Percentiles rank a stretch among this genome's conserved stretches.
These are phyloP conservation scores for Nakaseomyces sp. DNA, from an alignment of 1,139 yeast genomes.

Conservation along the genomic window DNA sequence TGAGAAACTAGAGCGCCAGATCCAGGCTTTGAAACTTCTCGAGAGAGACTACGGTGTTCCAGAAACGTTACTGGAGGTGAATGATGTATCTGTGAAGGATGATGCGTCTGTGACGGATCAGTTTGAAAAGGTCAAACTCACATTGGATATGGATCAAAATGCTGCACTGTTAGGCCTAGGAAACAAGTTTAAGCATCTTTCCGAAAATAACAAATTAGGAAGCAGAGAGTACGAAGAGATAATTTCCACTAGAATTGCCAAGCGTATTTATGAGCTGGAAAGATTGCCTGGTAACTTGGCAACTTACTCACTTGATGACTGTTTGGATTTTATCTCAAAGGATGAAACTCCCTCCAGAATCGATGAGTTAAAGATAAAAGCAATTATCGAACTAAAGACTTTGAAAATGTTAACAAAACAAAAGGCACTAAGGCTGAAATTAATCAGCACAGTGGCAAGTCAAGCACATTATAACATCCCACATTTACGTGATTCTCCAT, in stretches of 20 bases:
- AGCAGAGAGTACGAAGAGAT: conserved; percentile 40
- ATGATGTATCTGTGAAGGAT: conserved; percentile 7
- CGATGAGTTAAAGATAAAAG: conserved; percentile 50
- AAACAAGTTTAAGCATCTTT: conserved; percentile 29
- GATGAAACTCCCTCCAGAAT: conserved; percentile 36
- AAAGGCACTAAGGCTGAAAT: conserved; percentile 68
- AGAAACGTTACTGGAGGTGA: conserved; percentile 32
- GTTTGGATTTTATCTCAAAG: conserved; percentile 34
- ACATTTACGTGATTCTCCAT: conserved; percentile 41
- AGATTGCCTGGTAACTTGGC: conserved; percentile 69
- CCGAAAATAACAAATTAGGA: conserved; percentile 26
- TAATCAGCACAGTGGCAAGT: conserved; percentile 58
- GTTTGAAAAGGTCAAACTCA: conserved; percentile 24
- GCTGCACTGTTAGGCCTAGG: conserved; percentile 30
- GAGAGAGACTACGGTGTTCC: conserved; percentile 77
- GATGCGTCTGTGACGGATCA: conserved; percentile 3
- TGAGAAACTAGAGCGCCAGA: conserved; percentile 52
- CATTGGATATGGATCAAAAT: conserved; percentile 31
- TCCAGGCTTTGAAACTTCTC: conserved; percentile 66
- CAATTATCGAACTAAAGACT: conserved; percentile 75
- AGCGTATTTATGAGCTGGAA: conserved; percentile 68
- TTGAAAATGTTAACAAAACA: conserved; percentile 75
- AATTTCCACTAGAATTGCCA: conserved; percentile 50
- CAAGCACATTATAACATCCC: conserved; percentile 48
- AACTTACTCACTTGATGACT: conserved; percentile 41